These are phyloP conservation scores for Geum urbanum DNA, from an alignment of 306 rosid genomes.

Conservation along the genomic window DNA sequence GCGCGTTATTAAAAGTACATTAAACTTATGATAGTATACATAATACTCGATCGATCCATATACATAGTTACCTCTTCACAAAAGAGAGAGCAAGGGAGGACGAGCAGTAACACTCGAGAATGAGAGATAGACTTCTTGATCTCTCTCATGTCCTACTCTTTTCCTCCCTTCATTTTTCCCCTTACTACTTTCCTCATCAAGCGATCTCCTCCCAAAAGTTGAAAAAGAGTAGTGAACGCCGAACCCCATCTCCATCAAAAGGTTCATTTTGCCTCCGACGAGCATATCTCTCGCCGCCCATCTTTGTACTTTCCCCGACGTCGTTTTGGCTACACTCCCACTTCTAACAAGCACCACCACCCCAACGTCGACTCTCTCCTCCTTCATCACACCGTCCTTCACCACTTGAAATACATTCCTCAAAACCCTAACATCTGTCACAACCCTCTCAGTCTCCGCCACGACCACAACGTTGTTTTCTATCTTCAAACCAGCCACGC, in stretches of 20 bases:
- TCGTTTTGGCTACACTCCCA: constrained; percentile 63
- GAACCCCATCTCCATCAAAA: constrained; percentile 51
- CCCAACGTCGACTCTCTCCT: constrained; percentile 51
- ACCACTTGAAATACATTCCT: constrained; percentile 44
- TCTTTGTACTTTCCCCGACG: constrained; percentile 71
- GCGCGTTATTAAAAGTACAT: too few species aligned
- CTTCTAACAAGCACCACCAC: constrained; percentile 56
- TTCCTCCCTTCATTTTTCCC: not conserved
- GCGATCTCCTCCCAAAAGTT: not conserved
- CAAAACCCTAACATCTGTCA: constrained; percentile 23
- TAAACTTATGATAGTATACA: too few species aligned
- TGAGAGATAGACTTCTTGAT: constrained; percentile 1
- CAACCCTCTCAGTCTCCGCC: constrained; percentile 50
- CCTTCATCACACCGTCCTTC: constrained; percentile 30
- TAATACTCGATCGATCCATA: not conserved
- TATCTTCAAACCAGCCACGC: constrained; percentile 47
- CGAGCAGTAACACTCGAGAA: constrained; percentile 20
- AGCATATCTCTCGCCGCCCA: constrained; percentile 54
- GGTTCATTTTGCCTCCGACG: constrained; percentile 38
- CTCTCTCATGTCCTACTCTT: constrained; percentile 1
- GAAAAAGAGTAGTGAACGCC: constrained; percentile 15
- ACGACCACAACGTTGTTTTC: constrained; percentile 36
- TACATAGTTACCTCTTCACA: constrained; percentile 18
- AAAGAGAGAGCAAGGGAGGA: constrained; percentile 30
- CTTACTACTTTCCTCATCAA: not conserved